A percentile compares a stretch with the other conserved stretches of the same genome.
Conservation (phyloP, 495 filamentous ascomycete species). For the Tirmania nivea region DNA sequence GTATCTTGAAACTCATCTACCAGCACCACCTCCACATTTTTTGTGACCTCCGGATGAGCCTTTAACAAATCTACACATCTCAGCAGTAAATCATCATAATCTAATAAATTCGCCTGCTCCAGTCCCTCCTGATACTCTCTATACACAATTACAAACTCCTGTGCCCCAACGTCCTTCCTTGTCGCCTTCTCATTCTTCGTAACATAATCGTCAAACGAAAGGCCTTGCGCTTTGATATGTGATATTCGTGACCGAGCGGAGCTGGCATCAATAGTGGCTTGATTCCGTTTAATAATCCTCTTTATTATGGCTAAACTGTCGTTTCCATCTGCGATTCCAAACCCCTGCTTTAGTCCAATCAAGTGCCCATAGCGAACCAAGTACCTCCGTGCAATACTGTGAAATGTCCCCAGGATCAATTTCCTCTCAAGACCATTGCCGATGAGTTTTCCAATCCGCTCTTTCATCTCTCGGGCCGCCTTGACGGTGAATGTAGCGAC, state of each 20-base stretch:
- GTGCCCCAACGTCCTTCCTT: constrained; percentile 35
- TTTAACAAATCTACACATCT: constrained; percentile 64
- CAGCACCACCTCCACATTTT: constrained; percentile 73
- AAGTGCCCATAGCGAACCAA: constrained; percentile 65
- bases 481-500: constrained; percentile 98
- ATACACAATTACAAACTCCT: constrained; percentile 56
- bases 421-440: constrained; percentile 56
- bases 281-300: constrained; percentile 58
- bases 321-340: constrained; percentile 77
- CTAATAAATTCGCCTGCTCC: constrained; percentile 57
- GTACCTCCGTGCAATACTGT: constrained; percentile 78
- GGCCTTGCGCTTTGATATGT: constrained; percentile 56
- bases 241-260: constrained; percentile 58
- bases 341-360: constrained; percentile 61
- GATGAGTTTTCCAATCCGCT: constrained; percentile 56
- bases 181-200: constrained; percentile 22
- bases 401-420: constrained; percentile 83
- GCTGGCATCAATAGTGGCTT: constrained; percentile 41
- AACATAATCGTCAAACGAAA: background rate
- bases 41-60: constrained; percentile 60
- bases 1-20: constrained; percentile 99
- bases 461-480: constrained; percentile 87
- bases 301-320: constrained; percentile 60
- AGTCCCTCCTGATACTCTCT: constrained; percentile 57
- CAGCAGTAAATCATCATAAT: constrained; percentile 87